phyloP scores from a whole-genome alignment of 1,284 basidiomycete species.

The Fistulinella cinereoalba region DNA sequence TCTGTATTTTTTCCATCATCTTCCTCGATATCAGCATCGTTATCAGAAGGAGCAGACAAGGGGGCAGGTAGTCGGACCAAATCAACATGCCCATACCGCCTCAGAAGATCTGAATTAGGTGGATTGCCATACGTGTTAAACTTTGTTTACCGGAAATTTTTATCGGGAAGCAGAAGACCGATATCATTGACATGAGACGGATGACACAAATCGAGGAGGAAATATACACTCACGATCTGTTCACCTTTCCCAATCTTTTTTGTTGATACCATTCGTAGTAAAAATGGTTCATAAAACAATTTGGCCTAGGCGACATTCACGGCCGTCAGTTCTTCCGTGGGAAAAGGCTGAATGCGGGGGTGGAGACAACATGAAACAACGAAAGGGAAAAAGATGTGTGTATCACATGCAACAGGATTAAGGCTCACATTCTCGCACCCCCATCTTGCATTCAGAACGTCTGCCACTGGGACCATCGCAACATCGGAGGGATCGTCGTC shows the following conservation, averaged over 20 bases:
- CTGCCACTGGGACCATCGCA: slow-evolving; percentile 96
- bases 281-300: slow-evolving; percentile 74
- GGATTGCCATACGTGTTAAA: slow-evolving; percentile 96
- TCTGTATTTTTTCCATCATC: not conserved
- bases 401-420: not conserved
- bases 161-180: not conserved
- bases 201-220: not conserved
- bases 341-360: too few relatives aligned
- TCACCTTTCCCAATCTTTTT: slow-evolving; percentile 73
- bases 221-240: slow-evolving; percentile 71
- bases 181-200: not conserved
- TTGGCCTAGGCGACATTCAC: slow-evolving; percentile 56
- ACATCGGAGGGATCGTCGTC: slow-evolving; percentile 70
- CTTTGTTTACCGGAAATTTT: slow-evolving; percentile 37
- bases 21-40: slow-evolving; percentile 30
- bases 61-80: slow-evolving; percentile 49
- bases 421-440: slow-evolving; percentile 79
- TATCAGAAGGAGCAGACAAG: slow-evolving; percentile 27
- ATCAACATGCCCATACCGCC: slow-evolving; percentile 94
- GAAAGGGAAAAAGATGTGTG: not conserved
- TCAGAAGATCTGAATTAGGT: slow-evolving; percentile 91
- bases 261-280: slow-evolving; percentile 81
- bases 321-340: not conserved
- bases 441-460: slow-evolving; percentile 88
- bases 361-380: not conserved